Evolutionary conservation across 495 filamentous ascomycete genomes (phyloP).

Genomic region (Antarctomyces pellizariae): DNA sequence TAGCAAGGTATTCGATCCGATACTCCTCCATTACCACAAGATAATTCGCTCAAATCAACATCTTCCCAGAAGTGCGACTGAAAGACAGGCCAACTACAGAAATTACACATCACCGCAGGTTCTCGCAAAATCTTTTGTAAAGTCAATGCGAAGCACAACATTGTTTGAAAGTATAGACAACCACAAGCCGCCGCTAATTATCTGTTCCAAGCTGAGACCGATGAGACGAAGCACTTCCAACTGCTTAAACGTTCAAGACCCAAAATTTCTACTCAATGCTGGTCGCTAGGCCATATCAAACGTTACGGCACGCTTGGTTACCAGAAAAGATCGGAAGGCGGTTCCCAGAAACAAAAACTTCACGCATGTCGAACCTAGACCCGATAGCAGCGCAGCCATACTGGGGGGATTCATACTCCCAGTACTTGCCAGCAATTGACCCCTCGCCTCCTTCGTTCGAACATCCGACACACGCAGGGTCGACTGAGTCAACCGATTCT

Average conservation of each 20-base stretch:
- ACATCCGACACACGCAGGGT: conserved; percentile 16
- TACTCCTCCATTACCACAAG: too few species aligned
- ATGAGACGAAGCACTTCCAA: too few species aligned
- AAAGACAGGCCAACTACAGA: too few species aligned
- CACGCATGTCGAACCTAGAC: conserved; percentile 36
- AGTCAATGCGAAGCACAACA: too few species aligned
- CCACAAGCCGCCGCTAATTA: too few species aligned
- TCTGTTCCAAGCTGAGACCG: too few species aligned
- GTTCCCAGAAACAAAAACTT: conserved; percentile 24
- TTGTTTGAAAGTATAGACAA: too few species aligned
- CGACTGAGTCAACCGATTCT: conserved; percentile 18
- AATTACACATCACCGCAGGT: too few species aligned
- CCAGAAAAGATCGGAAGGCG: conserved; percentile 29
- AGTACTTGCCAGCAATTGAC: conserved; percentile 24
- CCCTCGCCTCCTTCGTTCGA: conserved; percentile 25
- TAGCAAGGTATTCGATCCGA: too few species aligned
- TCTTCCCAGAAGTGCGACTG: too few species aligned
- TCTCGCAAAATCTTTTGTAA: too few species aligned
- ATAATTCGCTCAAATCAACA: too few species aligned
- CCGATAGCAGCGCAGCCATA: conserved; percentile 30
- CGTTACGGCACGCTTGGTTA: conserved; percentile 34
- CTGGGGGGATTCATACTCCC: conserved; percentile 32
- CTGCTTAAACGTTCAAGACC: conserved; percentile 2
- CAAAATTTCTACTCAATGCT: conserved; percentile 30
- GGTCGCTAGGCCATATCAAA: conserved; percentile 31